Evolutionary conservation across 1,139 yeast genomes (phyloP).

Genomic region (Scheffersomyces illinoinensis): DNA sequence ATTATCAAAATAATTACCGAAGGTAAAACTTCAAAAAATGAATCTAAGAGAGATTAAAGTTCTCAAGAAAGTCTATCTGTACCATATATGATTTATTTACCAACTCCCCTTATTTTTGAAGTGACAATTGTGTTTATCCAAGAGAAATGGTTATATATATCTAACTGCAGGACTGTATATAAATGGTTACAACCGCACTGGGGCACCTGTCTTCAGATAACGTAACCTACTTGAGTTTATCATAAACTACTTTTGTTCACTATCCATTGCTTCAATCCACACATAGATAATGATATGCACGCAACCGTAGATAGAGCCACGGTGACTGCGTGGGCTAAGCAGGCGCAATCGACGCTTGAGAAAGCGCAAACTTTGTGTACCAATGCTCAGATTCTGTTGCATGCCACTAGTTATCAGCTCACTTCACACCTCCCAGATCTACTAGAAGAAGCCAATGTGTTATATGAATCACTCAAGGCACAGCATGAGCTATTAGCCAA

Average conservation of each 20-base stretch:
- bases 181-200: background rate
- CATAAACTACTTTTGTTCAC: background rate
- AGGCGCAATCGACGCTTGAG: conserved; percentile 31
- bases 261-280: background rate
- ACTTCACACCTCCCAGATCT: conserved; percentile 23
- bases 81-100: no score
- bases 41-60: no score
- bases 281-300: background rate
- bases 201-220: background rate
- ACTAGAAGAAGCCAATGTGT: conserved; percentile 17
- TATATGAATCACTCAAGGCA: conserved; percentile 20
- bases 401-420: conserved; percentile 22
- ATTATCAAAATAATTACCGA: background rate
- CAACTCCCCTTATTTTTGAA: no score
- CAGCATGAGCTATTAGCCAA: conserved; percentile 14
- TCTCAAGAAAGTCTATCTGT: no score
- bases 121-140: no score
- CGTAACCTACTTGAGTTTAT: background rate
- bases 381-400: conserved; percentile 33
- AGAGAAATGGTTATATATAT: no score
- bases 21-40: no score
- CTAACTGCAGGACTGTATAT: no score
- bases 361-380: conserved; percentile 34
- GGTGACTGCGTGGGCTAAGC: conserved; percentile 26
- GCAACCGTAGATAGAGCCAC: conserved; percentile 3